Evolutionary conservation across 345 rosid species (phyloP).

Genomic region (Excoecaria cochinchinensis): DNA sequence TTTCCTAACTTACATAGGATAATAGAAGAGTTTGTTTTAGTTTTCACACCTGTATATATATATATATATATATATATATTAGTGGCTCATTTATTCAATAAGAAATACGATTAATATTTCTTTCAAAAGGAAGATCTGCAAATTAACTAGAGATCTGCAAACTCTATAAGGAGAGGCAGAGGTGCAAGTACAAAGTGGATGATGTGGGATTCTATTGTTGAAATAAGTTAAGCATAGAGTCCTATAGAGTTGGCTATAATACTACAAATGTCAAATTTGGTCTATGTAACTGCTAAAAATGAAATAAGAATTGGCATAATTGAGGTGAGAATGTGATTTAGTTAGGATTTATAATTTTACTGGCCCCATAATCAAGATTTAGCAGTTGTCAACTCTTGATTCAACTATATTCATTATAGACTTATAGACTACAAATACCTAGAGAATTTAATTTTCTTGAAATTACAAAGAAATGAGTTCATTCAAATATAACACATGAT

Average conservation of each 20-base stretch:
- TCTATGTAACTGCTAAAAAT: background rate
- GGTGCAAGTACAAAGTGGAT: background rate
- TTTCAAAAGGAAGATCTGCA: background rate
- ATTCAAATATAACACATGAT: background rate
- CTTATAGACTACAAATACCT: background rate
- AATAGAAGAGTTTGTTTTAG: too few species aligned
- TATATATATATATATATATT: too few species aligned
- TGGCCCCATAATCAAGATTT: background rate
- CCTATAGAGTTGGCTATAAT: background rate
- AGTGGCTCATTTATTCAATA: too few species aligned
- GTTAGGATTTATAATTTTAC: background rate
- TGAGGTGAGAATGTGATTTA: background rate
- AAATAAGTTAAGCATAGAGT: background rate
- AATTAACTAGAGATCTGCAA: background rate
- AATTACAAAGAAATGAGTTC: background rate
- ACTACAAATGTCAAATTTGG: background rate
- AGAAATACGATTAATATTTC: too few species aligned
- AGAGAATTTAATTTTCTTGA: background rate
- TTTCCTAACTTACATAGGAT: too few species aligned
- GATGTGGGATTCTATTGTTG: background rate
- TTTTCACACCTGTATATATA: too few species aligned
- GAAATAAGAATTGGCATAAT: background rate
- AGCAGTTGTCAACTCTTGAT: background rate
- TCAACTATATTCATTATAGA: conserved; percentile 6
- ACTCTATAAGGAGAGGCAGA: background rate